Evolutionary conservation across 2,329 filamentous ascomycete genomes (phyloP), one percentile per base, ranked within the genome.

Genomic region (Alternaria conjuncta): DNA sequence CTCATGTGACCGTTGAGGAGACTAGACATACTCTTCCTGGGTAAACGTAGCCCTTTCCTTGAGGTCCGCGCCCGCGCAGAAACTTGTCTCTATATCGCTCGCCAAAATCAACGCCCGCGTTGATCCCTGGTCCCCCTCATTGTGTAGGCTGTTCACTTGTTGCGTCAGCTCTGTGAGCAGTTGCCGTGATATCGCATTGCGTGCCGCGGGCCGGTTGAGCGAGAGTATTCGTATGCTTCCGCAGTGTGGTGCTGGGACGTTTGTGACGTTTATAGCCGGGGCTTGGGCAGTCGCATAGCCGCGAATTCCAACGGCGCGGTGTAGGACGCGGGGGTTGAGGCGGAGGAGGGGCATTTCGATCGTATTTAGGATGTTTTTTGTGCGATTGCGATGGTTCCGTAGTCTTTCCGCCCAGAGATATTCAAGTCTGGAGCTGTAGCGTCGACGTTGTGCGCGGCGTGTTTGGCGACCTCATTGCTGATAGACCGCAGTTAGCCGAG

Each of bases 11-110:
- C 5, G 2, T 28, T 8, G 4, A 2, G 30, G 21, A 21, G 3
- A n/a, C 2, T 9, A n/a, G 6, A 60, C 88, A 65, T 80, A 97
- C 94, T 97, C 91, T 72, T 93, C 87, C 64, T 85, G 86, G 1
- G 88, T 90, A 81, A 97, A 96, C 5, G 86, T 87, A 62, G 87
- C 86, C 26, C 95, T 85, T 84, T 97, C 95, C 78, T 97, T 98
- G 74, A 99, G 82, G 78, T 99, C 96, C 5, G 96, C 96, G 41
- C 96, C 96, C 0, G 96, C 93, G 80, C 96, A 99, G 80, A 99
- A 99, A 73, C 90, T 91, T 23, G 88, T 85, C 71, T 97, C 93
- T n/a, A 93, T 87, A 44, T 93, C 92, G 75, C 92, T 96, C 11
- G 93, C 92, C 15, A 99, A 73, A 44, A 99, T 88, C 70, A 99